A percentile compares a stretch with the other conserved stretches of the same genome.
phyloP scores from a whole-genome alignment of 768 basidiomycete species.

The Ramaria rubella region DNA sequence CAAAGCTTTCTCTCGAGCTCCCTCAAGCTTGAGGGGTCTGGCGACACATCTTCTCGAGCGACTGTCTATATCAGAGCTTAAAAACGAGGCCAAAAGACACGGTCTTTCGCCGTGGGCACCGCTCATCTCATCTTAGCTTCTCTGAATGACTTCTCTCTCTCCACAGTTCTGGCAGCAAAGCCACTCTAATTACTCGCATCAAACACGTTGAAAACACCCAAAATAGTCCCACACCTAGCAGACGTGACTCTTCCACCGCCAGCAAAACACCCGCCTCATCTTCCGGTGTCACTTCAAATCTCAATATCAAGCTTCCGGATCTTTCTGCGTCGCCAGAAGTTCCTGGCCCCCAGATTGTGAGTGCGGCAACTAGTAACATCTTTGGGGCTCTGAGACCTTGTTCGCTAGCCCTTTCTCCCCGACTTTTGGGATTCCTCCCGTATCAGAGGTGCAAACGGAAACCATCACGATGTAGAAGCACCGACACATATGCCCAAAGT shows the following conservation, averaged over 20 bases:
- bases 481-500: constrained; percentile 38
- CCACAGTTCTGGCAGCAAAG: constrained; percentile 53
- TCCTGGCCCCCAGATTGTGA: constrained; percentile 49
- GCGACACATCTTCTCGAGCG: constrained; percentile 52
- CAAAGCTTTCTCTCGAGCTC: constrained; percentile 17
- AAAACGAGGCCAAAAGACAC: constrained; percentile 47
- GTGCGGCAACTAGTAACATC: constrained; percentile 24
- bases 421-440: constrained; percentile 54
- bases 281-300: constrained; percentile 16
- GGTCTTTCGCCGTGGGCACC: constrained; percentile 46
- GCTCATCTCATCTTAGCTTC: constrained; percentile 1
- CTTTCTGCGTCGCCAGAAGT: constrained; percentile 34
- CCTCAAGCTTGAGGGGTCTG: constrained; percentile 28
- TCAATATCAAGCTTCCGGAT: constrained; percentile 54
- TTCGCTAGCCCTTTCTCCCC: constrained; percentile 46
- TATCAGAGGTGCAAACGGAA: constrained; percentile 25
- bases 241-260: constrained; percentile 16
- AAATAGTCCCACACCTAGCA: constrained; percentile 19
- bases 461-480: constrained; percentile 17
- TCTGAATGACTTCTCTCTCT: neutral
- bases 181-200: constrained; percentile 47
- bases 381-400: constrained; percentile 9
- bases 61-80: constrained; percentile 42
- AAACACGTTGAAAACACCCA: constrained; percentile 31
- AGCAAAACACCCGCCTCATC: constrained; percentile 27